Conservation (phyloP, 192 early-diverging fungal species). For the Gonapodya sp. region DNA sequence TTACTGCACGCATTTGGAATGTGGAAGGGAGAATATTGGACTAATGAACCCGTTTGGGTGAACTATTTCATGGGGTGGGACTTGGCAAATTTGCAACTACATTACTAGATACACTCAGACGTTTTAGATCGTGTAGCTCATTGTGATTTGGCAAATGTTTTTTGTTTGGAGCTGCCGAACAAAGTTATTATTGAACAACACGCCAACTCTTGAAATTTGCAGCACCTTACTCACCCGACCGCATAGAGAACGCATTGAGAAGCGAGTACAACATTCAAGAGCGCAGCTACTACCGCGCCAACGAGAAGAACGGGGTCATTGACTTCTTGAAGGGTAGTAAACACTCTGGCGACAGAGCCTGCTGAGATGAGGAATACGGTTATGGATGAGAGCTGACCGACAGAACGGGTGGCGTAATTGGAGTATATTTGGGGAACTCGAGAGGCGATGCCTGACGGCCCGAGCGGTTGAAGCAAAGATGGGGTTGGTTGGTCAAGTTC, state of each 20-base stretch:
- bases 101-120: not conserved
- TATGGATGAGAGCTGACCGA: conserved; percentile 85
- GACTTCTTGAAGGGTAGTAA: conserved; percentile 86
- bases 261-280: conserved; percentile 68
- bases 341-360: conserved; percentile 76
- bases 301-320: conserved; percentile 69
- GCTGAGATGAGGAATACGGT: conserved; percentile 81
- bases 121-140: not conserved
- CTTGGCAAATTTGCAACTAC: not conserved
- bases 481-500: conserved; percentile 46
- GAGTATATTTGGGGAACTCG: conserved; percentile 84
- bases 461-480: not conserved
- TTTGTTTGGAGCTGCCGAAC: not conserved
- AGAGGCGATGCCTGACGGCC: conserved; percentile 45
- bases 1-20: not conserved
- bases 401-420: conserved; percentile 72
- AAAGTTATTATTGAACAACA: not conserved
- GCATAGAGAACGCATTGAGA: conserved; percentile 69
- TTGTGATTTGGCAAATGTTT: not conserved
- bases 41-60: not conserved
- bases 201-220: too few species aligned
- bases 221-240: not conserved
- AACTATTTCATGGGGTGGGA: not conserved
- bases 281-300: conserved; percentile 54
- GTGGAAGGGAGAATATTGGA: not conserved